Base-by-base conservation (phyloP, 2,329 filamentous ascomycete genomes). In the Cadophora malorum region DNA sequence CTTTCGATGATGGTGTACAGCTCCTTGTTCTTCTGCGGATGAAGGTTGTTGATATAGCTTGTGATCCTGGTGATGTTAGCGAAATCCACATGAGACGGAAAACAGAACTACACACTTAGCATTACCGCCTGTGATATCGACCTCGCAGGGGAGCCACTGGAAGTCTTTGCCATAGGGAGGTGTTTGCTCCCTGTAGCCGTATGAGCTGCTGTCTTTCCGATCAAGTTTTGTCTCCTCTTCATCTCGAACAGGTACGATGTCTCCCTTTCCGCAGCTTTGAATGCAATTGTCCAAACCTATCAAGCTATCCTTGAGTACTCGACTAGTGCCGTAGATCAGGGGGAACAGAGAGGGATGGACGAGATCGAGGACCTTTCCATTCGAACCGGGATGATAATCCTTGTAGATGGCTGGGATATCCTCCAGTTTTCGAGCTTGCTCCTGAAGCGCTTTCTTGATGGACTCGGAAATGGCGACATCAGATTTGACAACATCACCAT, bases 301-400 rank as follows among this genome's bases (percentile, higher is more conserved):
- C 8, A 72, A 45, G 55, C 68, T 65, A 5, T 78, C 72, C 10
- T 71, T 50, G 0, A 87, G 71, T 3, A 81, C 79, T 3, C 80
- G 79, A 1, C 81, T 82, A 16, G 77, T 76, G 0, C 85, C 86
- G 71, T 86, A 88, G 1, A 86, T 75, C 0, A 91, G 76, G 0
- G 89, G 88, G 70, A 83, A 91, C 7, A 91, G 79, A 0, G 87
- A 91, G 0, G 89, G 88, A 70, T 91, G 84, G 5, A 91, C 82
- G 1, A 91, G 78, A 73, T 91, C 85, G 0, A 89, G 82, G 1
- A 91, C 87, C 68, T 82, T 83, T 0, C 79, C 76, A 38, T 87
- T 79, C 0, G 85, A 87, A 2, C 83, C 80, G 0, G 88, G 89
- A 76, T 91, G 86, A 83, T 85, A 91, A 75, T 90, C 88, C 70